Base-by-base conservation (phyloP, 2,329 filamentous ascomycete species). In the Zopfia rhizophila region DNA sequence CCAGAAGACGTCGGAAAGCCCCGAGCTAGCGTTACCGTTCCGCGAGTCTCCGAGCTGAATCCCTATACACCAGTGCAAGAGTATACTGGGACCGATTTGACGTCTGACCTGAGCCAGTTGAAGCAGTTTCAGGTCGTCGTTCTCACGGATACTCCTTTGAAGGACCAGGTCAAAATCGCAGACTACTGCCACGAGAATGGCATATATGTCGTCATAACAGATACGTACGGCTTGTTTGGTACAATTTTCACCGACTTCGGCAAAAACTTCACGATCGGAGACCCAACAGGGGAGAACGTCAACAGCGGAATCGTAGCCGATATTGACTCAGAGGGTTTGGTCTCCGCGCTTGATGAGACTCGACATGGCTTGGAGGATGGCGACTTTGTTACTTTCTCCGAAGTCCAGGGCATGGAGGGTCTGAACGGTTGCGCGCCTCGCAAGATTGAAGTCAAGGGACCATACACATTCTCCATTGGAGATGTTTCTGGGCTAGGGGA, bases 201-300 rank as follows among this genome's bases (percentile, higher is more conserved):
- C 53, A 97, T 99, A 60, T 97, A 90, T 70, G 77, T 99, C 27
- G 86, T 96, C 37, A 84, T 91, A 44, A 85, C 90, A 5, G 92
- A 97, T 66, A 96, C 90, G 0, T 97, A 90, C 64, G 94, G 94
- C 56, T 82, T 99, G 22, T 99, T 99, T 68, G 94, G 94, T 38
- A 90, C 88, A 56, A 89, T 99, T 59, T 99, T 99, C 77, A 97
- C 92, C 65, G 94, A 99, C 68, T 99, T 99, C 68, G 94, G 94
- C 59, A 86, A 93, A 66, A 90, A 94, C 64, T 99, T 99, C 73
- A 91, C 90, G 4, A 85, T 94, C 42, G 87, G 91, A 55, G 94
- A 99, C 66, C 78, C 91, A 3, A 97, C 89, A 11, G 94, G 94
- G 61, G 94, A 99, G 76, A 90, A 90, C 52, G 88, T 90, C 4